Evolutionary conservation across 202 grass and related monocot genomes (phyloP), one percentile per base, ranked within the genome.

Genomic region (Zizania palustris): DNA sequence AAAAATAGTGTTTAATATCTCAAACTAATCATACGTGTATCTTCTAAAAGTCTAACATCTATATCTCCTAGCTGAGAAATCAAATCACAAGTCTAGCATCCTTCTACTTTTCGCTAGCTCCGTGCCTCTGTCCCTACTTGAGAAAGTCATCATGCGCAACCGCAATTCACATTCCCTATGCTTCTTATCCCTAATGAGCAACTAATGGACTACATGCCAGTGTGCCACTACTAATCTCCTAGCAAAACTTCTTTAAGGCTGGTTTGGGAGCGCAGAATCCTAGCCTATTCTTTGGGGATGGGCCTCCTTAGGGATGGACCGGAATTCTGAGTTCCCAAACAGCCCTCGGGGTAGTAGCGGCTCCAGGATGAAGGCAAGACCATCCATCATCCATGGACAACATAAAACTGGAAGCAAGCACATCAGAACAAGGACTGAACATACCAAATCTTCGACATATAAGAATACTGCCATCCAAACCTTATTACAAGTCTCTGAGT

Each of bases 291-390:
- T n/a, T n/a, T n/a, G n/a, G n/a, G n/a, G n/a, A n/a, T n/a, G n/a
- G n/a, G n/a, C n/a, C n/a, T n/a, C n/a, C n/a, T n/a, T n/a, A n/a
- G n/a, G n/a, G n/a, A n/a, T n/a, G n/a, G n/a, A n/a, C n/a, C n/a
- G n/a, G n/a, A n/a, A n/a, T n/a, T n/a, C n/a, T n/a, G n/a, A n/a
- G n/a, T n/a, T n/a, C n/a, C n/a, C n/a, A n/a, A n/a, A n/a, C n/a
- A n/a, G n/a, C n/a, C n/a, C n/a, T 76, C 81, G 84, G 86, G 76
- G 67, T 71, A 65, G 40, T 76, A 80, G 44, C 79, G 65, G 58
- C 71, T 64, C 71, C 19, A 53, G 0, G 61, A 63, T 66, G 76
- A 78, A 53, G 58, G 50, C 64, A 88, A 42, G 64, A 34, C 4
- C 59, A 84, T 76, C 28, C 28, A 28, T 28, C 28, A 28, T 28